phyloP scores from a whole-genome alignment of 2,329 filamentous ascomycete genomes.

The Aspergillus fischeri region DNA sequence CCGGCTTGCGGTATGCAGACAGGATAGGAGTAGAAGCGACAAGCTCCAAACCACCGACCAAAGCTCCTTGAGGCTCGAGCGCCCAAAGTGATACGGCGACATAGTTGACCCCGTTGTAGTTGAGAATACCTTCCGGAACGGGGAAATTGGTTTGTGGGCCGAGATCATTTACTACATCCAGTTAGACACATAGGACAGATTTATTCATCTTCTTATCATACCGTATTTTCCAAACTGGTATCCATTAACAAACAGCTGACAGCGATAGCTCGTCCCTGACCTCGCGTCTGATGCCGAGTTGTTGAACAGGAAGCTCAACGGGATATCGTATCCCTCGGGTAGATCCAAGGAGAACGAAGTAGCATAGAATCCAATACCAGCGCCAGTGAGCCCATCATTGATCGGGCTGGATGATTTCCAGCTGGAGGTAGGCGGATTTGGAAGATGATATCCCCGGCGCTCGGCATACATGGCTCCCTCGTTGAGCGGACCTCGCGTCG shows the following conservation, averaged over 20 bases:
- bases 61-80: constrained; percentile 40
- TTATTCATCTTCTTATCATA: background rate
- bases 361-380: constrained; percentile 52
- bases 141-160: constrained; percentile 69
- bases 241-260: constrained; percentile 68
- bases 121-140: constrained; percentile 68
- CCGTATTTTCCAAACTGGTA: constrained; percentile 66
- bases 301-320: constrained; percentile 49
- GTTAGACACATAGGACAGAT: background rate
- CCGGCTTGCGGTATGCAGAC: background rate
- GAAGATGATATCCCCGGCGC: constrained; percentile 54
- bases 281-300: constrained; percentile 12
- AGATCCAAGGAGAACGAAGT: constrained; percentile 50
- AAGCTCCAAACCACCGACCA: background rate
- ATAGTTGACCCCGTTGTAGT: constrained; percentile 68
- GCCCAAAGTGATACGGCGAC: constrained; percentile 69
- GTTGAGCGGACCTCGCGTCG: constrained; percentile 52
- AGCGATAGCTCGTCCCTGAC: constrained; percentile 52
- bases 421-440: constrained; percentile 36
- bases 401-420: constrained; percentile 35
- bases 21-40: background rate
- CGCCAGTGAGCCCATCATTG: constrained; percentile 34
- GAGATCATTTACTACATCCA: constrained; percentile 52
- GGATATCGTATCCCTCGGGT: constrained; percentile 52
- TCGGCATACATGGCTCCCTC: constrained; percentile 56